Conservation (phyloP, 768 basidiomycete genomes). For the Nidula microcarpa region DNA sequence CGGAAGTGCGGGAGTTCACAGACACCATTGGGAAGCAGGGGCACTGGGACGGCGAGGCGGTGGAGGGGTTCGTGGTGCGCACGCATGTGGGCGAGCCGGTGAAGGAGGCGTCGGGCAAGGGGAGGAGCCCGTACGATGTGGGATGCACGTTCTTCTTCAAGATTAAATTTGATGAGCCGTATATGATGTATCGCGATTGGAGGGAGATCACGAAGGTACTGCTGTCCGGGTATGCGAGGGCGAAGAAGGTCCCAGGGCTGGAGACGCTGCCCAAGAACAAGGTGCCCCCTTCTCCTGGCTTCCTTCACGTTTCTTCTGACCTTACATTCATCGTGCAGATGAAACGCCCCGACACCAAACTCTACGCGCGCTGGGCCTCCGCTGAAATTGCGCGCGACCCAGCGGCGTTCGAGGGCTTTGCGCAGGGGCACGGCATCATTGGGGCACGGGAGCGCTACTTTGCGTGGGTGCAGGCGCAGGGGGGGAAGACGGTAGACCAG, state of each 20-base stretch:
- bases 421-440: constrained; percentile 82
- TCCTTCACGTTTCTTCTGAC: constrained; percentile 28
- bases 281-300: no score
- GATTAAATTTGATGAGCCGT: constrained; percentile 98
- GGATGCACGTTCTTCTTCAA: constrained; percentile 98
- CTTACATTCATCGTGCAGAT: constrained; percentile 48
- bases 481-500: no score
- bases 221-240: constrained; percentile 31
- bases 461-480: constrained; percentile 44
- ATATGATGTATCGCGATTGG: constrained; percentile 99
- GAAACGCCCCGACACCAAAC: constrained; percentile 69
- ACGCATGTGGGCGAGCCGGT: constrained; percentile 54
- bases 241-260: constrained; percentile 12
- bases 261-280: no score
- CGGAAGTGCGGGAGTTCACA: constrained; percentile 73
- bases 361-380: constrained; percentile 84
- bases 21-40: constrained; percentile 62
- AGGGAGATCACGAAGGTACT: constrained; percentile 85
- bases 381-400: constrained; percentile 65
- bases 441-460: constrained; percentile 77
- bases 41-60: constrained; percentile 76
- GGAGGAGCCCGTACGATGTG: constrained; percentile 60
- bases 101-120: constrained; percentile 15
- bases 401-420: constrained; percentile 56
- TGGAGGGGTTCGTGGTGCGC: constrained; percentile 95